Conservation (phyloP, 805 yeast species). For the Blastobotrys parvus region DNA sequence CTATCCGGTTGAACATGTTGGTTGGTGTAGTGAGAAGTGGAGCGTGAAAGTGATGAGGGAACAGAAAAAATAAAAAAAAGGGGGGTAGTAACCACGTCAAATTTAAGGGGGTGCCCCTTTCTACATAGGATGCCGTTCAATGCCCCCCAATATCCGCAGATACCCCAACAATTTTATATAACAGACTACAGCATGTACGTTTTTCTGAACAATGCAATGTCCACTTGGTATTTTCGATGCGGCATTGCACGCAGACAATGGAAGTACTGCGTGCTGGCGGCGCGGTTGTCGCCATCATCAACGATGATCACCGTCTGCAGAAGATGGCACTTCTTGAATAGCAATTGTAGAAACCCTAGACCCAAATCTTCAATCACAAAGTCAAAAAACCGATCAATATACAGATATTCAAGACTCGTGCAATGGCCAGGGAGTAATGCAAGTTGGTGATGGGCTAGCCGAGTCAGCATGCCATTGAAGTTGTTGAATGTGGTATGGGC, state of each 20-base stretch:
- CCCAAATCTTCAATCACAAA: neutral
- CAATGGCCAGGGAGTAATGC: neutral
- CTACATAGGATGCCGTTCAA: no score
- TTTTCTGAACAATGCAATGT: no score
- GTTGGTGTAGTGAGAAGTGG: neutral
- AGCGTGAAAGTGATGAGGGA: neutral
- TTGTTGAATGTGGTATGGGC: neutral
- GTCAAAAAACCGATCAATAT: neutral
- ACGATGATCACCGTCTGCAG: no score
- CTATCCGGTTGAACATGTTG: conserved; percentile 9
- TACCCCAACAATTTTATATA: no score
- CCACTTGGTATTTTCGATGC: no score
- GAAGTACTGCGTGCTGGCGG: no score
- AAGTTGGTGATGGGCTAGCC: neutral
- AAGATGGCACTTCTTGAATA: no score
- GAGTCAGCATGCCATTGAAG: neutral
- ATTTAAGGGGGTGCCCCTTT: neutral
- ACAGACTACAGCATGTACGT: no score
- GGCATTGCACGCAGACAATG: no score
- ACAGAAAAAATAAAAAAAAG: neutral
- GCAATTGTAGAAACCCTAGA: no score
- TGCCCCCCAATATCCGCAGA: no score
- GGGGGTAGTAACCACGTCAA: neutral
- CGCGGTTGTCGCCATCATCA: no score
- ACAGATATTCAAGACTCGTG: neutral